Conservation (phyloP, 495 filamentous ascomycete species). For the Jackrogersella multiformis region DNA sequence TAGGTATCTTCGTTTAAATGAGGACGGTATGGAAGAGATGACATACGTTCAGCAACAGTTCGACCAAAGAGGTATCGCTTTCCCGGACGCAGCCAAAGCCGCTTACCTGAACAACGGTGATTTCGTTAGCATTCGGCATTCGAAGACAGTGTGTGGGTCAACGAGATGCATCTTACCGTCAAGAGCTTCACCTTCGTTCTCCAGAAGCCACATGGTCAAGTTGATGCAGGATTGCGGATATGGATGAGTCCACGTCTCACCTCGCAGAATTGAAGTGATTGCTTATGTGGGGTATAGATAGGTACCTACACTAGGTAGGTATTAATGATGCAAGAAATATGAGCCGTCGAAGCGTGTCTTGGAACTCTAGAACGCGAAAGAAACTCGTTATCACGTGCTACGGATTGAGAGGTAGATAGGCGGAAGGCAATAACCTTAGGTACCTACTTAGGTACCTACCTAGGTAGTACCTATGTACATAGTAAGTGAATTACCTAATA, state of each 20-base stretch:
- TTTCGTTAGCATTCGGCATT: constrained; percentile 8
- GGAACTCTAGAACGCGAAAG: constrained; percentile 25
- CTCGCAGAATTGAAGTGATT: neutral
- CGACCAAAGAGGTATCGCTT: constrained; percentile 84
- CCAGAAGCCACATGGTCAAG: constrained; percentile 66
- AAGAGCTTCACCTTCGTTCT: constrained; percentile 63
- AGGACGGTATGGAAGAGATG: neutral
- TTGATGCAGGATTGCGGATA: neutral
- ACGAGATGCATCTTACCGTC: constrained; percentile 49
- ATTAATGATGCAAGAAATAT: constrained; percentile 15
- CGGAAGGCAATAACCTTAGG: too few species aligned
- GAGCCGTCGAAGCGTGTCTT: constrained; percentile 7
- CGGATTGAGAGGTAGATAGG: neutral
- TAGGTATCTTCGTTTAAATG: neutral
- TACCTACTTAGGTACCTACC: neutral
- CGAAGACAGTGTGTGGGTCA: neutral
- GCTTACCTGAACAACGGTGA: constrained; percentile 62
- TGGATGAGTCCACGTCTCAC: neutral
- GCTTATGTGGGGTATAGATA: constrained; percentile 17
- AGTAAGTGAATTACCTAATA: too few species aligned
- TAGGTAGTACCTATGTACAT: neutral
- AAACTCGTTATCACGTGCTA: constrained; percentile 36
- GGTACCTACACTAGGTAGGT: too few species aligned
- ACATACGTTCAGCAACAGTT: constrained; percentile 60
- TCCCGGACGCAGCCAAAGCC: constrained; percentile 83